These are phyloP conservation scores for Coriolopsis trogii DNA, from an alignment of 1,284 basidiomycete genomes.

Conservation along the genomic window DNA sequence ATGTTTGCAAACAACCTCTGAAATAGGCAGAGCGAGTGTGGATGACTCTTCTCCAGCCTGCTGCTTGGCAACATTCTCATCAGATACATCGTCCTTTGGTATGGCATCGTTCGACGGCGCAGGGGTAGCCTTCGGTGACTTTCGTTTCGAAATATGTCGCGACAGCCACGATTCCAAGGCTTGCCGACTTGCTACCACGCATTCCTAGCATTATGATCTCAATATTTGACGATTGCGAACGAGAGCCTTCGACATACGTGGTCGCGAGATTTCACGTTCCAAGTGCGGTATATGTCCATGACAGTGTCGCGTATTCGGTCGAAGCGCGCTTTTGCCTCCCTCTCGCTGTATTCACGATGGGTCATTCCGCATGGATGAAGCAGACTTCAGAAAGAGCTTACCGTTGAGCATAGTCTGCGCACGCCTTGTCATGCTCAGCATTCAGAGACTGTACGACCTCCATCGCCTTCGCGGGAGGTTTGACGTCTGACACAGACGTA, in stretches of 20 bases:
- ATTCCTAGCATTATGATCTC: slow-evolving; percentile 42
- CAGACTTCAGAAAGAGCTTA: slow-evolving; percentile 35
- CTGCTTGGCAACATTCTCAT: background rate
- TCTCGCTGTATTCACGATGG: slow-evolving; percentile 41
- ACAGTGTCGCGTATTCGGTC: slow-evolving; percentile 52
- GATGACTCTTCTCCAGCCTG: background rate
- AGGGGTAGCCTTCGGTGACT: slow-evolving; percentile 11
- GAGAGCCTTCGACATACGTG: slow-evolving; percentile 44
- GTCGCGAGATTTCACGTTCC: slow-evolving; percentile 53
- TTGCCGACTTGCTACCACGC: slow-evolving; percentile 58
- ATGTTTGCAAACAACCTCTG: slow-evolving; percentile 63
- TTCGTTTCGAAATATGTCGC: slow-evolving; percentile 37
- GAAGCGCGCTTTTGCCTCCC: slow-evolving; percentile 47
- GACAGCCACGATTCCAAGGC: slow-evolving; percentile 66
- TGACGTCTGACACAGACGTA: slow-evolving; percentile 15
- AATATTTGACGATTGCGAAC: background rate
- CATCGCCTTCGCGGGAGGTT: slow-evolving; percentile 56
- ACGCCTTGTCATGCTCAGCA: slow-evolving; percentile 50
- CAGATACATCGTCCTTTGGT: background rate
- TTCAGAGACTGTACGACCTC: slow-evolving; percentile 62
- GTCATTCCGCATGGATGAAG: background rate
- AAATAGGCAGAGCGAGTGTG: slow-evolving; percentile 21
- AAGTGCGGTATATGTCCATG: slow-evolving; percentile 61
- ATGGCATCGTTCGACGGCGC: background rate
- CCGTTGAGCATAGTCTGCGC: slow-evolving; percentile 54